Percentiles rank a stretch among this genome's conserved stretches.
phyloP scores from a whole-genome alignment of 805 yeast species.

The Candida anglica region DNA sequence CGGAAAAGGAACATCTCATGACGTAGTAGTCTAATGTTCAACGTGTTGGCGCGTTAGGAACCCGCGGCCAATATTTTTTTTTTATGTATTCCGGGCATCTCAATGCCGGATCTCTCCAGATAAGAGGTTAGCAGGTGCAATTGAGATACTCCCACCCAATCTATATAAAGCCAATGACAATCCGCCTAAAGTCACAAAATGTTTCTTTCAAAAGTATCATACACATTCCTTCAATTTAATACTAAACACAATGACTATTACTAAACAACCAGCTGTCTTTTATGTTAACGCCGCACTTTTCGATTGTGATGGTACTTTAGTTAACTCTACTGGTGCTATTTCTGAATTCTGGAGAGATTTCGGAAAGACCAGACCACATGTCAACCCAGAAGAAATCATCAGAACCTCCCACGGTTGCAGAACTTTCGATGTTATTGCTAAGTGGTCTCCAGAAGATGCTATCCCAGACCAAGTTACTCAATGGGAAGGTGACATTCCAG shows the following conservation, averaged over 20 bases:
- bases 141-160: no score
- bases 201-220: not conserved
- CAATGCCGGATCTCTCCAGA: no score
- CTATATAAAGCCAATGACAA: no score
- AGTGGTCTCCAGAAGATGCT: constrained; percentile 29
- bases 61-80: no score
- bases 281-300: constrained; percentile 26
- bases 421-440: constrained; percentile 26
- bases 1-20: no score
- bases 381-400: constrained; percentile 25
- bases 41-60: no score
- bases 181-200: not conserved
- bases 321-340: constrained; percentile 27
- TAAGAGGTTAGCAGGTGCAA: no score
- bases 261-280: constrained; percentile 21
- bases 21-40: no score
- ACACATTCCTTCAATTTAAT: not conserved
- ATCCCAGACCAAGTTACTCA: constrained; percentile 21
- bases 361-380: constrained; percentile 26
- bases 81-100: no score
- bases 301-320: constrained; percentile 28
- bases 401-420: constrained; percentile 28
- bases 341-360: constrained; percentile 27
- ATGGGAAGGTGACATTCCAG: constrained; percentile 26
- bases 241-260: constrained; percentile 3